Evolutionary conservation across 2,329 filamentous ascomycete genomes (phyloP), one percentile per base, ranked within the genome.

Genomic region (Calycina herbarum): DNA sequence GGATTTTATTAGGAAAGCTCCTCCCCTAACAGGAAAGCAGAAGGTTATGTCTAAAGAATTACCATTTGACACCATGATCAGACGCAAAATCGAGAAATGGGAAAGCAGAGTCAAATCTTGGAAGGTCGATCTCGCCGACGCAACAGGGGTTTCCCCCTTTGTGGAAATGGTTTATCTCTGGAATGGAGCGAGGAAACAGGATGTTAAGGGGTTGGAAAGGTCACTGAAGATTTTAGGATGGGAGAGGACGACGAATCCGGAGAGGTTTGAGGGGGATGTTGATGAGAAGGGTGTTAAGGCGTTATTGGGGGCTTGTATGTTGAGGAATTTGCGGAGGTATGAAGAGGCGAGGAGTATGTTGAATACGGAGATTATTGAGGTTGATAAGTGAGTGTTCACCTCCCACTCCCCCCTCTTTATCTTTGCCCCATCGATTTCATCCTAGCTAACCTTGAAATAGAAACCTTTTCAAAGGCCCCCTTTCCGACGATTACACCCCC

Each of bases 91-190:
- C 15, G 83, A 87, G 63, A 97, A 96, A 77, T 97, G 94, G 94
- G 90, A 96, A 73, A 86, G 88, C 35, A 84, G 93, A 27, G 88
- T 91, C 3, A 89, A 89, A 73, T 81, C 85, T 57, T 85, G 88
- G 77, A 82, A 84, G 1, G 78, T 92, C 38, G 85, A 89, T 59
- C 81, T 97, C 3, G 85, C 90, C 1, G 94, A 98, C 71, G 93
- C 91, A 0, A 83, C 96, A 8, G 93, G 93, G 0, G 83, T 92
- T 2, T 91, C 89, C 66, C 95, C 95, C 0, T 82, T 92, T 0
- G 86, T 93, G 73, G 95, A 98, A 80, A 96, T 98, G 90, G 89
- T 91, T 13, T 96, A 94, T 76, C 87, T 98, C 72, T 98, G 94
- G 94, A 94, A 92, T 74, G 94, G 94, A 0, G 88, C 87, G 72